Percentiles rank a stretch among this genome's conserved stretches.
These are phyloP conservation scores for Pythium pyrilobum DNA, from an alignment of 352 stramenopile species.

Conservation along the genomic window DNA sequence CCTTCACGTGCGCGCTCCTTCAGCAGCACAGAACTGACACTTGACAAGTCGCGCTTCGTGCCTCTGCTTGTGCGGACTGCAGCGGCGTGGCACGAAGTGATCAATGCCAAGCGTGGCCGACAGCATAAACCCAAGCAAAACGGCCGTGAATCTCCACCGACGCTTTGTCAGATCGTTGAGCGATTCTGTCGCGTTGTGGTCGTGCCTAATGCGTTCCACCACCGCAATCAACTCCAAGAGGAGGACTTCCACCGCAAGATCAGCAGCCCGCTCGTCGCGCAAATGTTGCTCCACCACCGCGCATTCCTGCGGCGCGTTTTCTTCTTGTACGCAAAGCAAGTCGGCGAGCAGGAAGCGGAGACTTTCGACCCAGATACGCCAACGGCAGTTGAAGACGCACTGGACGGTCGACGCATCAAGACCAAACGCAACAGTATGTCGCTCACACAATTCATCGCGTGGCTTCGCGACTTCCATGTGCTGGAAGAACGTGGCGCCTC, in stretches of 20 bases:
- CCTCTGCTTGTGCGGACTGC: too few relatives aligned
- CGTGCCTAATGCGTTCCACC: slow-evolving; percentile 11
- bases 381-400: background rate
- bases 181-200: slow-evolving; percentile 40
- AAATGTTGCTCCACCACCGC: slow-evolving; percentile 47
- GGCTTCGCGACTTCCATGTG: background rate
- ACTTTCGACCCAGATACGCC: background rate
- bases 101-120: background rate
- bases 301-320: slow-evolving; percentile 49
- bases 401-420: background rate
- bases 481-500: background rate
- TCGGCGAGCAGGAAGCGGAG: slow-evolving; percentile 16
- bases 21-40: background rate
- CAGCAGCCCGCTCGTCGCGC: slow-evolving; percentile 33
- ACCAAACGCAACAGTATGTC: slow-evolving; percentile 13
- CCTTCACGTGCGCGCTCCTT: too few relatives aligned
- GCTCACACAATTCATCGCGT: slow-evolving; percentile 4
- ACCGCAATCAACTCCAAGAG: slow-evolving; percentile 11
- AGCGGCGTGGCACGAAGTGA: background rate
- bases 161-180: slow-evolving; percentile 23
- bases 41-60: background rate
- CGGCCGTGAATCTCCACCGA: background rate
- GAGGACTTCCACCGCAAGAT: slow-evolving; percentile 38
- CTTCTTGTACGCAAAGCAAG: slow-evolving; percentile 44
- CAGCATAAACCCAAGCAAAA: background rate